Evolutionary conservation across 805 yeast genomes (phyloP).

Genomic region (Saturnispora hagleri): DNA sequence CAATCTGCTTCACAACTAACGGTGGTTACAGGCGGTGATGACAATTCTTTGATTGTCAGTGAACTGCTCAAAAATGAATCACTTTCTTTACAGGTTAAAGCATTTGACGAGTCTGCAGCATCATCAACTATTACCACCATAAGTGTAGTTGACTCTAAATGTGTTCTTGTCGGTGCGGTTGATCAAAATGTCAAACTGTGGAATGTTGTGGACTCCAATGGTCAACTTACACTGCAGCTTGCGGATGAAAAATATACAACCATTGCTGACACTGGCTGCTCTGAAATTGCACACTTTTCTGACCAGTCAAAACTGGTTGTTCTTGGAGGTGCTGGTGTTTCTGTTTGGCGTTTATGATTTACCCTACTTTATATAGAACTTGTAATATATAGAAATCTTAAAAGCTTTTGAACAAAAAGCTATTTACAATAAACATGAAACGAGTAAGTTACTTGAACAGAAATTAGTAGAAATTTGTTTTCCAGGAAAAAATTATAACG

Average conservation of each 20-base stretch:
- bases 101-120: constrained; percentile 53
- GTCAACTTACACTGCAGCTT: constrained; percentile 24
- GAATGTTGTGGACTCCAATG: constrained; percentile 27
- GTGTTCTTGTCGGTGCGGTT: constrained; percentile 60
- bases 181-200: constrained; percentile 74
- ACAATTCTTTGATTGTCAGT: constrained; percentile 55
- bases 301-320: constrained; percentile 30
- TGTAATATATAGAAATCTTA: neutral
- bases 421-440: neutral
- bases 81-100: constrained; percentile 21
- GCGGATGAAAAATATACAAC: constrained; percentile 53
- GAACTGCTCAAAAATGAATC: constrained; percentile 21
- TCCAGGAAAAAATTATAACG: neutral
- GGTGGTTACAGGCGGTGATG: constrained; percentile 85
- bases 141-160: constrained; percentile 23
- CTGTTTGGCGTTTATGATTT: constrained; percentile 17
- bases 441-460: neutral
- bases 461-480: no score
- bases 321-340: constrained; percentile 75
- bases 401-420: neutral
- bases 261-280: constrained; percentile 84
- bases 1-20: constrained; percentile 10
- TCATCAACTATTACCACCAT: constrained; percentile 79
- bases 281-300: constrained; percentile 31
- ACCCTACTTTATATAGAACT: neutral